phyloP scores from a whole-genome alignment of 495 filamentous ascomycete species.

The Aspergillus nidulans region DNA sequence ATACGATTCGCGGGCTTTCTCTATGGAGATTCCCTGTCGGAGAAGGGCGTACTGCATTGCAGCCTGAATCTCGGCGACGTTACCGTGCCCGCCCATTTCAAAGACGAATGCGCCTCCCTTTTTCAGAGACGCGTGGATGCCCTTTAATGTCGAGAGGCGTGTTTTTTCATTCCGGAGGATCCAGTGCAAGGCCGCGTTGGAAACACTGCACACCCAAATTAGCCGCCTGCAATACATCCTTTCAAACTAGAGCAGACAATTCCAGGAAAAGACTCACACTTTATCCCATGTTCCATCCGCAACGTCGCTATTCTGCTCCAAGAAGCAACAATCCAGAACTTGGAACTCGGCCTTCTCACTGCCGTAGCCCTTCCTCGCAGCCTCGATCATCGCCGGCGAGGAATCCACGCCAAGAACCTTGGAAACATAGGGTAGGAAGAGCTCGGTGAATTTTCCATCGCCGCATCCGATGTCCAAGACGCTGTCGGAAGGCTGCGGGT shows the following conservation, averaged over 20 bases:
- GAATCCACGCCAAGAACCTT: constrained; percentile 61
- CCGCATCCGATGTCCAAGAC: constrained; percentile 76
- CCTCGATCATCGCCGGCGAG: constrained; percentile 60
- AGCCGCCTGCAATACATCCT: not conserved
- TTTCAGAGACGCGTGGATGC: constrained; percentile 44
- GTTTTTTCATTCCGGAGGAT: constrained; percentile 50
- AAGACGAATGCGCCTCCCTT: constrained; percentile 61
- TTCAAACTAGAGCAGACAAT: not conserved
- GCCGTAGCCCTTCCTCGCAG: constrained; percentile 41
- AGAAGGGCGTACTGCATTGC: constrained; percentile 52
- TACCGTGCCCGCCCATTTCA: constrained; percentile 71
- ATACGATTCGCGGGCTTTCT: constrained; percentile 41
- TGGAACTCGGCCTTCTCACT: constrained; percentile 30
- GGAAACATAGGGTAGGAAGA: constrained; percentile 44
- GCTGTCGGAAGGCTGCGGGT: constrained; percentile 51
- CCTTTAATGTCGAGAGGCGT: constrained; percentile 37
- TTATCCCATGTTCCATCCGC: constrained; percentile 50
- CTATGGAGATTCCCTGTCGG: constrained; percentile 48
- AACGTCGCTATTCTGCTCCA: constrained; percentile 28
- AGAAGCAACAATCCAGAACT: constrained; percentile 44
- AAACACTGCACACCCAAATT: constrained; percentile 36
- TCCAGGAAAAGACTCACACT: constrained; percentile 24
- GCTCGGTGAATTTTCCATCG: constrained; percentile 61
- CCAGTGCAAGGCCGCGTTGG: constrained; percentile 79
- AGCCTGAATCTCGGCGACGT: constrained; percentile 59